Evolutionary conservation across 75 land plant species (phyloP).

Genomic region (Larix kaempferi): DNA sequence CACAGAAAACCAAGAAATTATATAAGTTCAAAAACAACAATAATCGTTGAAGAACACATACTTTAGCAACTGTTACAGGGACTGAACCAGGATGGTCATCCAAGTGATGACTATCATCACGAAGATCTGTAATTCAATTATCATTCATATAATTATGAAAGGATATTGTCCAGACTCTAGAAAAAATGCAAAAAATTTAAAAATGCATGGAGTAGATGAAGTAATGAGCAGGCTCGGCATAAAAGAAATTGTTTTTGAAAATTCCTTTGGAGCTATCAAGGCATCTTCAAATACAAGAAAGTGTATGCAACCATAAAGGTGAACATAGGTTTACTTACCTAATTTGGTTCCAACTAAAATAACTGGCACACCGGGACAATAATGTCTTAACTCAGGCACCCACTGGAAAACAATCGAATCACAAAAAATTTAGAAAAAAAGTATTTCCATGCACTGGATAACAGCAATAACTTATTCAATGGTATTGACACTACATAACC

Average conservation of each 20-base stretch:
- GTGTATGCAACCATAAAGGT: background rate
- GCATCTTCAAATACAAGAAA: background rate
- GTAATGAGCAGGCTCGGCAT: too few species aligned
- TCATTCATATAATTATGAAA: background rate
- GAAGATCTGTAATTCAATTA: constrained; percentile 50
- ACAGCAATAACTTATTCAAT: too few species aligned
- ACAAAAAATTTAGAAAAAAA: background rate
- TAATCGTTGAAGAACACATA: constrained; percentile 16
- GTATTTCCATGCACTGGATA: background rate
- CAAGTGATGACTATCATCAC: constrained; percentile 73
- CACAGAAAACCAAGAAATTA: background rate
- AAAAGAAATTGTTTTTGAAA: too few species aligned
- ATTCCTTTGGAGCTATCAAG: too few species aligned
- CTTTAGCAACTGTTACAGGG: constrained; percentile 75
- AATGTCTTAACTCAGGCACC: constrained; percentile 80
- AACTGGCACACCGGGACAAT: constrained; percentile 74
- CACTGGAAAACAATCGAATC: constrained; percentile 36
- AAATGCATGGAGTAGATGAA: too few species aligned
- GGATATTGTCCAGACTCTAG: background rate
- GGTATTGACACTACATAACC: too few species aligned
- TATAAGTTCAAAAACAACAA: background rate
- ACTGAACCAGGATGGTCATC: constrained; percentile 68
- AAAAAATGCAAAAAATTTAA: background rate
- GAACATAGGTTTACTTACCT: constrained; percentile 32
- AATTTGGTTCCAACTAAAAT: constrained; percentile 83